Conservation (phyloP, 331 rosid species). For the Quercus phellos region DNA sequence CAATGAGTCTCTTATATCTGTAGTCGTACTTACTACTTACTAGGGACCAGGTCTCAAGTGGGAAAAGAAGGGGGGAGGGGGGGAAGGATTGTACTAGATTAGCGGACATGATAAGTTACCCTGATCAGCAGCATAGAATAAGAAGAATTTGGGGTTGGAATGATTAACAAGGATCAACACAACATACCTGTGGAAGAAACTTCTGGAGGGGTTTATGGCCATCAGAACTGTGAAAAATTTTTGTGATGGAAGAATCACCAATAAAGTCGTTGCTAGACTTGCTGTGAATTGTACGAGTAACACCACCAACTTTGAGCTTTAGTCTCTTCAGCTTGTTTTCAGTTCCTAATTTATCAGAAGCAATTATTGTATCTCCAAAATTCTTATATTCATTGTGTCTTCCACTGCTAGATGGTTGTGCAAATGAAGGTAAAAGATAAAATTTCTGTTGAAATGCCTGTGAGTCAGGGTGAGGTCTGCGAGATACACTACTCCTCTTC, state of each 20-base stretch:
- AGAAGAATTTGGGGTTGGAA: background rate
- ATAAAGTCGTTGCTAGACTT: background rate
- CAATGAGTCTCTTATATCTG: background rate
- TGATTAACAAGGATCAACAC: background rate
- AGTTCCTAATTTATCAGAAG: conserved; percentile 26
- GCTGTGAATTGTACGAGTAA: conserved; percentile 35
- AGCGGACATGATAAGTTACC: background rate
- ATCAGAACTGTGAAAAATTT: background rate
- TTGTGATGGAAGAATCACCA: background rate
- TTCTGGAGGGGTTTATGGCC: conserved; percentile 2
- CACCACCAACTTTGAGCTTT: conserved; percentile 41
- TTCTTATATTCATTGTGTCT: conserved; percentile 2
- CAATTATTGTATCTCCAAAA: background rate
- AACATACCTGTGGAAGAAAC: conserved; percentile 24
- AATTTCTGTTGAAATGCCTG: conserved; percentile 15
- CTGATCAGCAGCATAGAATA: background rate
- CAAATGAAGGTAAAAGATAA: conserved; percentile 4
- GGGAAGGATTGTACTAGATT: background rate
- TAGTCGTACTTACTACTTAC: conserved; percentile 5
- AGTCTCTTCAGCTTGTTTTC: conserved; percentile 28
- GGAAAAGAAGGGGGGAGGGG: too few species aligned
- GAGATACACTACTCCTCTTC: conserved; percentile 30
- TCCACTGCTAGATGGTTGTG: conserved; percentile 6
- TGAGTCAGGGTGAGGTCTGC: conserved; percentile 30
- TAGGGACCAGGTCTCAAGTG: background rate